A percentile compares a stretch with the other conserved stretches of the same genome.
Evolutionary conservation across 1,139 yeast genomes (phyloP).

Genomic region (Yamadazyma dushanensis): DNA sequence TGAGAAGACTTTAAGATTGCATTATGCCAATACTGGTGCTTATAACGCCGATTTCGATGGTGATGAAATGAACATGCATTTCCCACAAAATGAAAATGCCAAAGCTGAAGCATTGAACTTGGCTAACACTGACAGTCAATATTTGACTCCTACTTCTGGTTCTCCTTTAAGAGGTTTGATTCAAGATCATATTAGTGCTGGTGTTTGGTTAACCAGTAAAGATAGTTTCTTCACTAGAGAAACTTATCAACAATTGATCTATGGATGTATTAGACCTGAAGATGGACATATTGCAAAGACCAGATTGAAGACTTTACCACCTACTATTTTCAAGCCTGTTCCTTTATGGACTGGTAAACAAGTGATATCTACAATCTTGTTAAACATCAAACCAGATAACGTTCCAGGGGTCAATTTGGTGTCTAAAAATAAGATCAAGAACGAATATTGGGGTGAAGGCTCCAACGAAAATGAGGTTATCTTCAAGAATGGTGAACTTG

Average conservation of each 20-base stretch:
- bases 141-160: conserved; percentile 97
- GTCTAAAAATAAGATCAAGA: conserved; percentile 86
- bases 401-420: conserved; percentile 88
- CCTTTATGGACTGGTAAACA: conserved; percentile 99
- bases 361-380: conserved; percentile 82
- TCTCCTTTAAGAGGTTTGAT: conserved; percentile 97
- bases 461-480: conserved; percentile 85
- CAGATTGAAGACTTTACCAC: conserved; percentile 80
- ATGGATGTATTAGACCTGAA: conserved; percentile 95
- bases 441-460: conserved; percentile 89
- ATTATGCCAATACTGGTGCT: conserved; percentile 98
- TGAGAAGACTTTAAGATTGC: conserved; percentile 93
- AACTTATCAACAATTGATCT: conserved; percentile 87
- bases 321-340: conserved; percentile 82
- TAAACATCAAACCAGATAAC: conserved; percentile 81
- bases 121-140: conserved; percentile 96
- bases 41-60: conserved; percentile 99
- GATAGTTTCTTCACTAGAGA: conserved; percentile 91
- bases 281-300: conserved; percentile 89
- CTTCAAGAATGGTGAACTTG: conserved; percentile 80
- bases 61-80: conserved; percentile 99
- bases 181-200: conserved; percentile 98
- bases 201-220: conserved; percentile 95
- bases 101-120: conserved; percentile 93
- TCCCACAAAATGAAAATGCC: conserved; percentile 98